Evolutionary conservation across 352 stramenopile species (phyloP).

Genomic region (Achlya hypogyna): DNA sequence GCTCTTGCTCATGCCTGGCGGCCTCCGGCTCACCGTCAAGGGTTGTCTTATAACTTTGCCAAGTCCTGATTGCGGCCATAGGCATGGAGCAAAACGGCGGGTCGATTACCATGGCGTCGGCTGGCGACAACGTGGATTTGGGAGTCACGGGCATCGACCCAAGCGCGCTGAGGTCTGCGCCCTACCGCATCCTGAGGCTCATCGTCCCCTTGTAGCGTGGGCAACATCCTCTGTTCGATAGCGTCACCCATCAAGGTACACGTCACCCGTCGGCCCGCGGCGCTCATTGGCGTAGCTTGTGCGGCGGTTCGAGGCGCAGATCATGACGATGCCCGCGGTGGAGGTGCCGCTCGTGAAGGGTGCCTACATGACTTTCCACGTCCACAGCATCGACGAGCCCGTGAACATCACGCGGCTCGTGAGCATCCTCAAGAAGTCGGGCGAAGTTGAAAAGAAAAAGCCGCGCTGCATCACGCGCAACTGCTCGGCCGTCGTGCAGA

Average conservation of each 20-base stretch:
- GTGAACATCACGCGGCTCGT: constrained; percentile 72
- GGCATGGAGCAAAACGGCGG: constrained; percentile 72
- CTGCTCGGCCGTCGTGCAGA: constrained; percentile 73
- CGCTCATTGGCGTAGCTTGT: constrained; percentile 26
- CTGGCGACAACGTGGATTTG: constrained; percentile 73
- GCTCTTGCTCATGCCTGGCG: constrained; percentile 56
- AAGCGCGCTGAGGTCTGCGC: constrained; percentile 40
- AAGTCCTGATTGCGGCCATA: constrained; percentile 7
- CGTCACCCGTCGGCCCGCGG: too few species aligned
- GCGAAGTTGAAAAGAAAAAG: constrained; percentile 72
- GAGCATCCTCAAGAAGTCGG: constrained; percentile 58
- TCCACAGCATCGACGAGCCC: constrained; percentile 81
- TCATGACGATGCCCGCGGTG: constrained; percentile 82
- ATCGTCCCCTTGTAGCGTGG: constrained; percentile 32
- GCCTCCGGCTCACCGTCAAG: constrained; percentile 36
- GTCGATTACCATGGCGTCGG: constrained; percentile 45
- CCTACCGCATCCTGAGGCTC: not conserved
- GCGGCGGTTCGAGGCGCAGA: constrained; percentile 78
- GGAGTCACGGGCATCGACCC: constrained; percentile 66
- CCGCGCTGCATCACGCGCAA: constrained; percentile 81
- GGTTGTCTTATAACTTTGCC: not conserved
- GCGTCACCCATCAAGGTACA: constrained; percentile 48
- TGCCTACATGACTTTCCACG: constrained; percentile 72
- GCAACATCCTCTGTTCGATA: constrained; percentile 79
- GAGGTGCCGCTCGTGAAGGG: constrained; percentile 81